A percentile compares a stretch with the other conserved stretches of the same genome.
Evolutionary conservation across 495 filamentous ascomycete genomes (phyloP).

Genomic region (Penicillium antarcticum): DNA sequence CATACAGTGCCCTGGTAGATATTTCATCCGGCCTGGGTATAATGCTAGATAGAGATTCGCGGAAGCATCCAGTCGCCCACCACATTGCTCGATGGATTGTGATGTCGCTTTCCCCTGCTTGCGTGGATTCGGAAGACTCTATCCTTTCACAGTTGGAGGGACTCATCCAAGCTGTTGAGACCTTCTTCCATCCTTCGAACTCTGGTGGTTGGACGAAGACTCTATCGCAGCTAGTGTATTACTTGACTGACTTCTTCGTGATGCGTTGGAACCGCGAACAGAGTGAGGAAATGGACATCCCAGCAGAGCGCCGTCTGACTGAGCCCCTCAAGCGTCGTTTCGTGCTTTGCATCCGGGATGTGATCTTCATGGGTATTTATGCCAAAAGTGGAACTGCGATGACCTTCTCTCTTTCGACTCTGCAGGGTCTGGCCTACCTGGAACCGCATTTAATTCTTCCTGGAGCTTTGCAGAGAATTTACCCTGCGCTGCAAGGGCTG

Average conservation of each 20-base stretch:
- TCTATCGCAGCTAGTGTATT: slow-evolving; percentile 85
- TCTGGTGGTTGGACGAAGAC: slow-evolving; percentile 89
- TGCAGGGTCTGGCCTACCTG: slow-evolving; percentile 85
- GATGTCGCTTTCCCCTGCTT: slow-evolving; percentile 85
- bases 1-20: slow-evolving; percentile 81
- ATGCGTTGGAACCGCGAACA: slow-evolving; percentile 97
- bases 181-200: slow-evolving; percentile 98
- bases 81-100: slow-evolving; percentile 95
- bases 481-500: slow-evolving; percentile 90
- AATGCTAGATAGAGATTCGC: slow-evolving; percentile 83
- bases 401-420: slow-evolving; percentile 82
- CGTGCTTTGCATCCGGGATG: slow-evolving; percentile 85
- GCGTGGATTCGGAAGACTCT: slow-evolving; percentile 72
- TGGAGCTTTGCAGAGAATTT: slow-evolving; percentile 91
- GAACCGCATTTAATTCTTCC: slow-evolving; percentile 92
- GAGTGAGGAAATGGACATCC: slow-evolving; percentile 84
- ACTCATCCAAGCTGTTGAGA: slow-evolving; percentile 92
- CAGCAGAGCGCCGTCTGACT: slow-evolving; percentile 73
- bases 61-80: slow-evolving; percentile 88
- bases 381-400: slow-evolving; percentile 89
- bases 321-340: slow-evolving; percentile 81
- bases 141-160: slow-evolving; percentile 85
- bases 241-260: slow-evolving; percentile 92
- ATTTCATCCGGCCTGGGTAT: slow-evolving; percentile 75
- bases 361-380: slow-evolving; percentile 98